Percentiles rank a stretch among this genome's conserved stretches.
phyloP scores from a whole-genome alignment of 2,329 filamentous ascomycete genomes.

The Nemania diffusa region DNA sequence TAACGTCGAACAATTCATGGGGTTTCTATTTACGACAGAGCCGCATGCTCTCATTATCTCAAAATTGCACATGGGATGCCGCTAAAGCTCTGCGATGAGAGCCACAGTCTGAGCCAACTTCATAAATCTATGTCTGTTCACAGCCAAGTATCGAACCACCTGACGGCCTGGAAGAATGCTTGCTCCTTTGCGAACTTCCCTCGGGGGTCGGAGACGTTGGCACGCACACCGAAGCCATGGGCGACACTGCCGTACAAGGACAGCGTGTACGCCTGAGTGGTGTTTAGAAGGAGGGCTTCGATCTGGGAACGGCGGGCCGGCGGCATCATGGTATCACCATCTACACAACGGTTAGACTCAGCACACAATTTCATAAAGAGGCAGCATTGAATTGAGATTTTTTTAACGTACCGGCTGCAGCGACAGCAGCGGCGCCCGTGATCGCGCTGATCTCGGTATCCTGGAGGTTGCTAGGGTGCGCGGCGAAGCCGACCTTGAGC shows the following conservation, averaged over 20 bases:
- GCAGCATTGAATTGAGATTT: neutral
- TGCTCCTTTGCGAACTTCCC: slow-evolving; percentile 79
- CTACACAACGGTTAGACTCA: slow-evolving; percentile 46
- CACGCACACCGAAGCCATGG: slow-evolving; percentile 80
- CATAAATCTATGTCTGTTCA: slow-evolving; percentile 17
- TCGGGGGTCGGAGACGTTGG: slow-evolving; percentile 61
- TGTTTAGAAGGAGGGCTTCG: slow-evolving; percentile 67
- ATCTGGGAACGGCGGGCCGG: slow-evolving; percentile 64
- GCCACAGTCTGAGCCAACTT: neutral
- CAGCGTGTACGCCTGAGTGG: slow-evolving; percentile 71
- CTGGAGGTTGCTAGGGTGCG: slow-evolving; percentile 71
- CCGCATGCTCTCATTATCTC: neutral
- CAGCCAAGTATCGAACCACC: slow-evolving; percentile 74
- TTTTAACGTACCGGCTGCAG: slow-evolving; percentile 65
- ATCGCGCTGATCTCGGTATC: slow-evolving; percentile 68
- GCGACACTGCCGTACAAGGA: slow-evolving; percentile 73
- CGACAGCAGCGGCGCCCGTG: slow-evolving; percentile 67
- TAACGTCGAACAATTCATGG: neutral
- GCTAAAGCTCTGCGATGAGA: neutral
- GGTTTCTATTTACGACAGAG: neutral
- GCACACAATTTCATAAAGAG: neutral
- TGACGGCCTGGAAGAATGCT: slow-evolving; percentile 79
- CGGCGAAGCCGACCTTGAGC: slow-evolving; percentile 69
- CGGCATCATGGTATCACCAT: slow-evolving; percentile 70
- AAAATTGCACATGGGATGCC: neutral